Conservation (phyloP, 2,329 filamentous ascomycete genomes). For the Penicillium palitans region DNA sequence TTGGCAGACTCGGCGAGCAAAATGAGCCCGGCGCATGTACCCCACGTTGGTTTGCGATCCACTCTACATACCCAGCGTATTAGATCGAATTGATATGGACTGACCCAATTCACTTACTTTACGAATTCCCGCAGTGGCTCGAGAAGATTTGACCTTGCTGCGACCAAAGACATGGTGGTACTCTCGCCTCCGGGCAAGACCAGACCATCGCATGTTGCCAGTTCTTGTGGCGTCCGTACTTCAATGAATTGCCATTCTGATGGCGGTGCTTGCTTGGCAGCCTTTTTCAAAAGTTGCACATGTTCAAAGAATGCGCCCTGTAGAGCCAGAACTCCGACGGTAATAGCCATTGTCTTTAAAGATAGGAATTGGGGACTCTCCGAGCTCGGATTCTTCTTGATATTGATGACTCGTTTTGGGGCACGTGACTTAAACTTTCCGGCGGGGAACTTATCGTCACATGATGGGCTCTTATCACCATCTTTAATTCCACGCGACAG, state of each 20-base stretch:
- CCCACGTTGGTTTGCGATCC: slow-evolving; percentile 81
- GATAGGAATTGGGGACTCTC: neutral
- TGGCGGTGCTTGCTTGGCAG: slow-evolving; percentile 47
- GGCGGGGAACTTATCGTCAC: slow-evolving; percentile 19
- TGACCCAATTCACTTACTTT: slow-evolving; percentile 60
- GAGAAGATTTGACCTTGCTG: slow-evolving; percentile 74
- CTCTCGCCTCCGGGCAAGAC: slow-evolving; percentile 94
- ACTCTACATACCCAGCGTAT: slow-evolving; percentile 53
- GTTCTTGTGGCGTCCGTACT: slow-evolving; percentile 72
- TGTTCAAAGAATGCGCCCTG: slow-evolving; percentile 95
- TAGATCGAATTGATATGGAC: slow-evolving; percentile 5
- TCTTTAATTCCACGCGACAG: neutral
- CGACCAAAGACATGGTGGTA: slow-evolving; percentile 88
- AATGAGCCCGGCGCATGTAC: slow-evolving; percentile 93
- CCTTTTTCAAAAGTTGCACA: slow-evolving; percentile 70
- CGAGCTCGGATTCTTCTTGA: neutral
- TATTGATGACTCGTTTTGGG: slow-evolving; percentile 15
- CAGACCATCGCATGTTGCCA: slow-evolving; percentile 74
- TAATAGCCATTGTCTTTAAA: slow-evolving; percentile 42
- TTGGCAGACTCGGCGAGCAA: slow-evolving; percentile 85
- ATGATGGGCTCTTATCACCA: neutral
- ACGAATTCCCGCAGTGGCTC: slow-evolving; percentile 87
- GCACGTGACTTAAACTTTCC: slow-evolving; percentile 20
- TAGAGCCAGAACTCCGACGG: slow-evolving; percentile 68
- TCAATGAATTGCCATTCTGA: slow-evolving; percentile 66